These are phyloP conservation scores for Amanita exitialis DNA, from an alignment of 768 basidiomycete species.

Conservation along the genomic window DNA sequence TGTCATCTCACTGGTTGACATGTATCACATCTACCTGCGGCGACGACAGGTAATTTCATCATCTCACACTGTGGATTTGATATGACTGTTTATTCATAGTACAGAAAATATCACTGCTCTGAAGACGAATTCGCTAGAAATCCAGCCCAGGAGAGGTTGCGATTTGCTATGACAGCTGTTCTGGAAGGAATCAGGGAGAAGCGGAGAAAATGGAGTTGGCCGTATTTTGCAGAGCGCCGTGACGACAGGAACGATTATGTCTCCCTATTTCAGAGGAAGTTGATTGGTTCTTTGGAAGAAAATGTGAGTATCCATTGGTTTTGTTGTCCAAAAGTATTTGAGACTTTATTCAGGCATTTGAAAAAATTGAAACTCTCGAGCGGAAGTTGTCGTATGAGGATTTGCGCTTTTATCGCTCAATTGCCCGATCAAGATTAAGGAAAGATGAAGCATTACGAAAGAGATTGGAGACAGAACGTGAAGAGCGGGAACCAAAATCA, in stretches of 20 bases:
- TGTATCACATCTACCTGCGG: conserved; percentile 92
- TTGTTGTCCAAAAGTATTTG: neutral
- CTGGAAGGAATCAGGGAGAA: conserved; percentile 75
- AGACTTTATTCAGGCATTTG: conserved; percentile 32
- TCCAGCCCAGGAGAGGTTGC: conserved; percentile 56
- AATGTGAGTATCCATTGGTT: conserved; percentile 33
- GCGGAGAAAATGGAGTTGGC: conserved; percentile 85
- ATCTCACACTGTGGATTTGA: neutral
- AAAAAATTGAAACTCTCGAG: conserved; percentile 58
- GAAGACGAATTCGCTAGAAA: conserved; percentile 51
- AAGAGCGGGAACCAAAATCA: conserved; percentile 37
- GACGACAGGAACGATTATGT: conserved; percentile 85
- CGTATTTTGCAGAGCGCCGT: conserved; percentile 77
- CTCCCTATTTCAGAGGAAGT: conserved; percentile 71
- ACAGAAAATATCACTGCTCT: conserved; percentile 70
- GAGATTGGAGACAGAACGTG: conserved; percentile 57
- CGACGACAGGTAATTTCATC: conserved; percentile 53
- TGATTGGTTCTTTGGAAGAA: conserved; percentile 39
- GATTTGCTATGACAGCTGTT: conserved; percentile 75
- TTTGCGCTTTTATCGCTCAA: conserved; percentile 93
- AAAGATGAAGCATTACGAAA: conserved; percentile 74
- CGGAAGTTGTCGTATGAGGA: conserved; percentile 86
- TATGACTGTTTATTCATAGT: conserved; percentile 31
- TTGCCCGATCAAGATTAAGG: conserved; percentile 78
- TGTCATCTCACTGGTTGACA: conserved; percentile 84